Evolutionary conservation across 129 eudicot genomes (phyloP).

Genomic region (Tanacetum coccineum): DNA sequence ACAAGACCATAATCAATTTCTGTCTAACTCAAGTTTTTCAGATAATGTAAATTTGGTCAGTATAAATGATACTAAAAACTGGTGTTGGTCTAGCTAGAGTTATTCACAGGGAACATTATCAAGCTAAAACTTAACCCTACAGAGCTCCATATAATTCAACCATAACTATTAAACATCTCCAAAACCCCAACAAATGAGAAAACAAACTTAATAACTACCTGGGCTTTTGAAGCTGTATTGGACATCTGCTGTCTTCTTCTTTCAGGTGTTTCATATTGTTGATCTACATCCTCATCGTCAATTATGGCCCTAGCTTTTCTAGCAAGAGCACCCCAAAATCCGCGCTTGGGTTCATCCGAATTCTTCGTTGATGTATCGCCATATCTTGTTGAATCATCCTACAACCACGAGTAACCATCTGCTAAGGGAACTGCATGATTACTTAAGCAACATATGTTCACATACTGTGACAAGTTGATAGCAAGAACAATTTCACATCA

Average conservation of each 20-base stretch:
- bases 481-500: background rate
- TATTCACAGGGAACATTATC: too few relatives aligned
- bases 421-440: constrained; percentile 36
- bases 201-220: constrained; percentile 35
- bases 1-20: background rate
- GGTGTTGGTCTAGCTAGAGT: background rate
- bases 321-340: constrained; percentile 90
- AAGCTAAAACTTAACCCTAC: background rate
- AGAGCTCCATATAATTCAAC: background rate
- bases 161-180: background rate
- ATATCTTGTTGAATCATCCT: constrained; percentile 55
- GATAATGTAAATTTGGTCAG: constrained; percentile 1
- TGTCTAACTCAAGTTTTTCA: background rate
- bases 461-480: background rate
- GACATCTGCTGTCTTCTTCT: constrained; percentile 42
- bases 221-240: constrained; percentile 38
- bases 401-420: constrained; percentile 43
- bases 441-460: constrained; percentile 22
- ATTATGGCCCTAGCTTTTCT: constrained; percentile 77
- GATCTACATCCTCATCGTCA: constrained; percentile 62
- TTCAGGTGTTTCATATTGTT: constrained; percentile 43
- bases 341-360: constrained; percentile 41
- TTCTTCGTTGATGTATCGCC: constrained; percentile 39
- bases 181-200: background rate
- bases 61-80: background rate